Base-by-base conservation (phyloP, 202 grass and related monocot species). In the Musa balbisiana region DNA sequence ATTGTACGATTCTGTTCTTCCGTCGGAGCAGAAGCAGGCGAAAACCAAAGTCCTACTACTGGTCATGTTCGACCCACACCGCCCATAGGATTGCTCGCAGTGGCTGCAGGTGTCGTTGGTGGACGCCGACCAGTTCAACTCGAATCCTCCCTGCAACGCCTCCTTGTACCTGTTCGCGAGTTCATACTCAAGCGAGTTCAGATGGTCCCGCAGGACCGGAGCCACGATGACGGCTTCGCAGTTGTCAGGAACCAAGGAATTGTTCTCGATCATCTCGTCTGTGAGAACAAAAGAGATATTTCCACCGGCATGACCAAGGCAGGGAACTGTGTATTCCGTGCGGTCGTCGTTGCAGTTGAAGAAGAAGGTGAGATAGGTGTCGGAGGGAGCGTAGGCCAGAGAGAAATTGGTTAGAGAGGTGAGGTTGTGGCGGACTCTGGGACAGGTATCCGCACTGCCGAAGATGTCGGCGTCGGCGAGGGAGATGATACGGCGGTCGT, bases 1-100 rank as follows among this genome's bases (percentile, higher is more conserved):
- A 8, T 3, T 2, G 64, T 26, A 9, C 9, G 3, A 3, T 2
- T 0, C 43, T 10, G 11, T 51, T 3, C 2, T 51, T 21, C 84
- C 84, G 19, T 8, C 19, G 0, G 76, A 15, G 76, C 83, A 92
- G 84, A 87, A 89, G 17, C 89, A 92, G 69, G 75, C 25, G 83
- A 83, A 67, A 0, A 1, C 49, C n/a, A 27, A 1, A 8, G 0
- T 0, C 12, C 0, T 2, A 26, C 23, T 2, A 52, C 9, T 0
- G 49, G 70, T 64, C 13, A 20, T 9, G 64, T 86, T 27, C 68
- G 2, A 89, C 17, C 87, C 87, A 84, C 89, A 92, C 66, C 62
- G 81, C 0, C 87, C 83, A 14, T 52, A 2, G 69, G 81, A 84
- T 0, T 29, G 0, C 79, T 89, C 89, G 84, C 89, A 89, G 0